Evolutionary conservation across 306 rosid species (phyloP).

Genomic region (Medicago ruthenica): DNA sequence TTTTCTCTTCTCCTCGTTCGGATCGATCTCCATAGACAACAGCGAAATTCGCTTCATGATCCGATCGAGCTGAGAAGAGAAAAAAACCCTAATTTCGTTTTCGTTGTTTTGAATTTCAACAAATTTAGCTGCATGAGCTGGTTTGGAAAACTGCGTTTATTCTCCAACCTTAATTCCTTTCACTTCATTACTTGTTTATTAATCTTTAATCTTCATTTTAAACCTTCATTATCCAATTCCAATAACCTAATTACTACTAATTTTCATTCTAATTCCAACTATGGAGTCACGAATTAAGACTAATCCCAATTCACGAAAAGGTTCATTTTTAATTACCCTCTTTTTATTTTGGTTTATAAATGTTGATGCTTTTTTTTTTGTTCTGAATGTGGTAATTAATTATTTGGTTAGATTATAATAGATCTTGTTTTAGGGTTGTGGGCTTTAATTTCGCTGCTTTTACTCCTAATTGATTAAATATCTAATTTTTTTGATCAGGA

Average conservation of each 20-base stretch:
- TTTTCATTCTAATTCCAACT: slow-evolving; percentile 34
- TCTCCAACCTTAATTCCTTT: slow-evolving; percentile 72
- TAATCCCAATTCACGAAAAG: slow-evolving; percentile 82
- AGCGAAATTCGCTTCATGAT: slow-evolving; percentile 19
- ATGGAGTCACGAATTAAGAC: slow-evolving; percentile 79
- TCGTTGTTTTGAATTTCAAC: slow-evolving; percentile 23
- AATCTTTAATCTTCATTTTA: slow-evolving; percentile 78
- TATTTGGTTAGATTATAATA: not conserved
- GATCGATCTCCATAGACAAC: not conserved
- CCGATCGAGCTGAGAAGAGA: slow-evolving; percentile 35
- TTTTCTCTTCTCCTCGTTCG: slow-evolving; percentile 13
- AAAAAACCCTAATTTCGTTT: not conserved
- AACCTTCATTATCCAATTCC: slow-evolving; percentile 63
- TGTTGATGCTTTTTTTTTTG: slow-evolving; percentile 4
- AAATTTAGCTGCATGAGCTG: slow-evolving; percentile 92
- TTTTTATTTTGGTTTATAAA: slow-evolving; percentile 8
- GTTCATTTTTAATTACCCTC: slow-evolving; percentile 30
- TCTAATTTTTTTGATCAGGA: not conserved
- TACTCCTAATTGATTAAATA: not conserved
- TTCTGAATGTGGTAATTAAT: not conserved
- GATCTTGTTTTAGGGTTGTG: slow-evolving; percentile 5
- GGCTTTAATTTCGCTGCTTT: slow-evolving; percentile 3
- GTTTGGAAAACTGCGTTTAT: slow-evolving; percentile 82
- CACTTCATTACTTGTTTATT: slow-evolving; percentile 78
- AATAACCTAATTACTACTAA: slow-evolving; percentile 35